Evolutionary conservation across 2,329 filamentous ascomycete species (phyloP).

Genomic region (Emergomyces africanus): DNA sequence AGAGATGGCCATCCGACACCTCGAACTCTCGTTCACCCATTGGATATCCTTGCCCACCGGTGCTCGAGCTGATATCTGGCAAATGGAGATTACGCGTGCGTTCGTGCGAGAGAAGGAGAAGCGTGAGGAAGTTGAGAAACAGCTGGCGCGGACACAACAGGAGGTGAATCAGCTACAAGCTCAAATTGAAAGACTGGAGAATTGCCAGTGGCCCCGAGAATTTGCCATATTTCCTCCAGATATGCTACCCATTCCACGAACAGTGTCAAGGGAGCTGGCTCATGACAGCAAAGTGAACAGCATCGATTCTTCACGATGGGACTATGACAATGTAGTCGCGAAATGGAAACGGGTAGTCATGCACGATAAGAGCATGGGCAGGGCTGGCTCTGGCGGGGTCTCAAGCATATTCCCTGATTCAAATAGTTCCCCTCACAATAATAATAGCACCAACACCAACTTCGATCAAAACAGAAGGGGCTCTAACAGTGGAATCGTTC

Average conservation of each 20-base stretch:
- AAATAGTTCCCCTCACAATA: background rate
- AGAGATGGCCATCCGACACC: slow-evolving; percentile 57
- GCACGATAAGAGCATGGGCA: slow-evolving; percentile 32
- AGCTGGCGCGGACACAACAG: slow-evolving; percentile 33
- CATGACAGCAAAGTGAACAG: slow-evolving; percentile 22
- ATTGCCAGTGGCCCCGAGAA: slow-evolving; percentile 37
- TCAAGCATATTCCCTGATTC: slow-evolving; percentile 2
- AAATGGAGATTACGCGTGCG: slow-evolving; percentile 35
- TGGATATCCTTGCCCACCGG: slow-evolving; percentile 55
- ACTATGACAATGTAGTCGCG: slow-evolving; percentile 35
- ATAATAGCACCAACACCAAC: background rate
- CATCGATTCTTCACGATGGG: slow-evolving; percentile 29
- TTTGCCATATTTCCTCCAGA: slow-evolving; percentile 37
- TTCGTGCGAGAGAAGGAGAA: slow-evolving; percentile 34
- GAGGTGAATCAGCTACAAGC: slow-evolving; percentile 37
- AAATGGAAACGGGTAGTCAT: slow-evolving; percentile 38
- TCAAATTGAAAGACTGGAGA: slow-evolving; percentile 33
- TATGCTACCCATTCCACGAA: slow-evolving; percentile 27
- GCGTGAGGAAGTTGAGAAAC: slow-evolving; percentile 30
- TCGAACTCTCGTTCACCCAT: slow-evolving; percentile 62
- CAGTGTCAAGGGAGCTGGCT: slow-evolving; percentile 25
- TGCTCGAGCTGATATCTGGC: slow-evolving; percentile 37
- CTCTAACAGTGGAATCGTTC: background rate
- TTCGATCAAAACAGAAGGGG: background rate
- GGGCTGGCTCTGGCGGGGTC: slow-evolving; percentile 7